Evolutionary conservation across 495 filamentous ascomycete species (phyloP).

Genomic region (Clohesyomyces aquaticus): DNA sequence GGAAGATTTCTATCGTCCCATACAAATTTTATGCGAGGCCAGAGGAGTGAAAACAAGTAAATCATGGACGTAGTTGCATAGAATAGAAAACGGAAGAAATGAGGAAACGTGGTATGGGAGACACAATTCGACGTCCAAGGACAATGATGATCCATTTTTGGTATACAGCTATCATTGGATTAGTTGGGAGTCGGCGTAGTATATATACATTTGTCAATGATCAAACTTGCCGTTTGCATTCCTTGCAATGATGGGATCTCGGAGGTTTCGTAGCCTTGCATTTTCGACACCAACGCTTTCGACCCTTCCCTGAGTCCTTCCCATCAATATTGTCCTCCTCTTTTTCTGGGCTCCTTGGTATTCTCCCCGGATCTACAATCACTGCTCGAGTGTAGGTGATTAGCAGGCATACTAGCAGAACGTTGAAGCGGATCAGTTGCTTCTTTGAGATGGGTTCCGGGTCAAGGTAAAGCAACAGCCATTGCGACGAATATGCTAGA

Average conservation of each 20-base stretch:
- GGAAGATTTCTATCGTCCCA: conserved; percentile 71
- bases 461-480: conserved; percentile 74
- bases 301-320: not conserved
- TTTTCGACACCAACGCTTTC: conserved; percentile 74
- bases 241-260: conserved; percentile 88
- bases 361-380: conserved; percentile 73
- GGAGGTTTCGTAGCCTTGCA: conserved; percentile 83
- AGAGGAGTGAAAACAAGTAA: conserved; percentile 64
- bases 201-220: not conserved
- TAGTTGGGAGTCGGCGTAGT: not conserved
- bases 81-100: conserved; percentile 86
- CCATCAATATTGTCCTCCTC: conserved; percentile 26
- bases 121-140: conserved; percentile 96
- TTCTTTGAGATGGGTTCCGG: conserved; percentile 65
- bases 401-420: conserved; percentile 71
- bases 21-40: conserved; percentile 60
- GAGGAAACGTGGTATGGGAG: conserved; percentile 83
- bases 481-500: conserved; percentile 82
- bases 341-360: conserved; percentile 42
- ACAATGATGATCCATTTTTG: conserved; percentile 99
- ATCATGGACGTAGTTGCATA: conserved; percentile 72
- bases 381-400: conserved; percentile 78
- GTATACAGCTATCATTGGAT: conserved; percentile 68
- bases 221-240: conserved; percentile 65
- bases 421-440: conserved; percentile 74